phyloP scores from a whole-genome alignment of 495 filamentous ascomycete species.

The Cenococcum geophilum region DNA sequence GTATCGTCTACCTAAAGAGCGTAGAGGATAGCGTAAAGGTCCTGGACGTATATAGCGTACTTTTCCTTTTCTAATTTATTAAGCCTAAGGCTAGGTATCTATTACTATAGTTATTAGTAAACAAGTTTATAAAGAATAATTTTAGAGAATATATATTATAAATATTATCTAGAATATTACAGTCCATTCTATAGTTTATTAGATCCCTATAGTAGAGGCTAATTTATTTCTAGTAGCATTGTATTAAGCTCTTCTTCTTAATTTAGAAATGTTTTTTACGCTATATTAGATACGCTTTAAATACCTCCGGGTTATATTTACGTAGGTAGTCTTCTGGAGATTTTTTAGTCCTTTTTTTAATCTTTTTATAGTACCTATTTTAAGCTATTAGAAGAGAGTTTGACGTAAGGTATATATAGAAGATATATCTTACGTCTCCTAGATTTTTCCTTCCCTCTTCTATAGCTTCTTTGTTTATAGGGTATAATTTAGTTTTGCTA shows the following conservation, averaged over 20 bases:
- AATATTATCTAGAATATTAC: slow-evolving; percentile 12
- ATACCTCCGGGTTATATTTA: slow-evolving; percentile 1
- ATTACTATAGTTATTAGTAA: slow-evolving; percentile 1
- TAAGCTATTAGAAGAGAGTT: not conserved
- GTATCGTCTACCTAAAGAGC: slow-evolving; percentile 12
- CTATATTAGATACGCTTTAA: slow-evolving; percentile 13
- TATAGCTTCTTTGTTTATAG: slow-evolving; percentile 1
- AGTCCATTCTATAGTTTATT: slow-evolving; percentile 5
- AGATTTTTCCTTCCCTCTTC: slow-evolving; percentile 15
- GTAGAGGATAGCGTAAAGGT: slow-evolving; percentile 16
- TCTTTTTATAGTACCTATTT: slow-evolving; percentile 5
- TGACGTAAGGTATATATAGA: too few species aligned
- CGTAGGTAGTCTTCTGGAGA: not conserved
- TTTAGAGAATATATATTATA: slow-evolving; percentile 7
- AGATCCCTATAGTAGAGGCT: slow-evolving; percentile 11
- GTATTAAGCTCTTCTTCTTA: too few species aligned
- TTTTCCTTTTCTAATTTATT: too few species aligned
- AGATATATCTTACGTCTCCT: slow-evolving; percentile 1
- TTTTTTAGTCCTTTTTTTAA: slow-evolving; percentile 4
- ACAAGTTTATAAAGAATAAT: not conserved
- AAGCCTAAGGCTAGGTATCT: slow-evolving; percentile 9
- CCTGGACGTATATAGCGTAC: too few species aligned
- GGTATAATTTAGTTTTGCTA: slow-evolving; percentile 7
- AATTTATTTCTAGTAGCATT: slow-evolving; percentile 9
- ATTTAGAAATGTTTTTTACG: slow-evolving; percentile 10